These are phyloP conservation scores for Saitozyma podzolica DNA, from an alignment of 768 basidiomycete species.

Conservation along the genomic window DNA sequence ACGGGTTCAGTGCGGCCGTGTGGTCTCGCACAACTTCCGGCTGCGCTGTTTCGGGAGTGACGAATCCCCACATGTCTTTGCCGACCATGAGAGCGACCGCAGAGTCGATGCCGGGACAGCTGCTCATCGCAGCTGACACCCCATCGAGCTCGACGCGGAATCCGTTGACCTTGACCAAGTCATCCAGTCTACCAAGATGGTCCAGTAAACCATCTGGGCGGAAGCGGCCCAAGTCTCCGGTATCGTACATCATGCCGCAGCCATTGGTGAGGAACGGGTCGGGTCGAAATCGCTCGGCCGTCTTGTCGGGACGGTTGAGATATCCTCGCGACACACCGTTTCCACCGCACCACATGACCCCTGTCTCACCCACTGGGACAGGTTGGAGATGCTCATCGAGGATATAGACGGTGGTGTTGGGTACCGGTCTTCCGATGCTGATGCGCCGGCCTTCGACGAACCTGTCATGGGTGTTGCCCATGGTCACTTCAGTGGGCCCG, in stretches of 20 bases:
- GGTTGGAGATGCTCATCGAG: conserved; percentile 47
- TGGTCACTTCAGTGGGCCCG: conserved; percentile 62
- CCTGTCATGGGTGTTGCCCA: conserved; percentile 62
- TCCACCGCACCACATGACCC: conserved; percentile 67
- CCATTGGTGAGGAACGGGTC: conserved; percentile 61
- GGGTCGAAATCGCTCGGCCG: conserved; percentile 57
- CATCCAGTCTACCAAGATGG: conserved; percentile 63
- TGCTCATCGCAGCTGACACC: conserved; percentile 64
- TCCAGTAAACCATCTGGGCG: conserved; percentile 60
- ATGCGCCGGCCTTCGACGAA: conserved; percentile 50
- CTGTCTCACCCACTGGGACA: conserved; percentile 52
- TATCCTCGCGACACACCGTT: conserved; percentile 63
- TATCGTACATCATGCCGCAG: conserved; percentile 62
- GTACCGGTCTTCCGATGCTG: conserved; percentile 61
- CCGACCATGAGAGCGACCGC: conserved; percentile 61
- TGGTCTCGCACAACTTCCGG: conserved; percentile 56
- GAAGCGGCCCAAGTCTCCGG: conserved; percentile 65
- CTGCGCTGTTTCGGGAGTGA: conserved; percentile 55
- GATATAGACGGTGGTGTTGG: conserved; percentile 58
- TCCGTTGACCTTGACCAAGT: conserved; percentile 66
- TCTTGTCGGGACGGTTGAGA: conserved; percentile 61
- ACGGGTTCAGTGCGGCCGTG: conserved; percentile 60
- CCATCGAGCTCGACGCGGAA: conserved; percentile 68
- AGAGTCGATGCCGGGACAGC: conserved; percentile 56
- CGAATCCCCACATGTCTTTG: conserved; percentile 62